Base-by-base conservation (phyloP, 2,329 filamentous ascomycete genomes). In the Xylaria polymorpha region DNA sequence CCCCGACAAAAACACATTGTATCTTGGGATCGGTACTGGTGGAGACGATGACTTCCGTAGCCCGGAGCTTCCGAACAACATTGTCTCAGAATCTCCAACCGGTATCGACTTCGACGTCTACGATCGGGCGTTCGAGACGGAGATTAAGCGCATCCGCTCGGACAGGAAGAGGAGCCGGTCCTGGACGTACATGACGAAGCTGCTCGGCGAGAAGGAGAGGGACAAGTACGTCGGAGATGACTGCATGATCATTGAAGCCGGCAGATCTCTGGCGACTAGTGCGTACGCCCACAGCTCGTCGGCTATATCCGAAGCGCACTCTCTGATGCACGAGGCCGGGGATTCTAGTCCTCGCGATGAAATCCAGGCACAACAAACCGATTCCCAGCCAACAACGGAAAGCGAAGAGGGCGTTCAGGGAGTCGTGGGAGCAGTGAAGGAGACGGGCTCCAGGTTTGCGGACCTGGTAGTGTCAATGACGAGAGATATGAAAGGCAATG, bases 21-120 rank as follows among this genome's bases (percentile, higher is more conserved):
- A 91, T 77, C 86, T 98, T 9, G 90, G 91, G 66, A 94, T 98
- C 72, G 94, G 94, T 18, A 88, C 89, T 0, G 90, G 90, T 53
- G 84, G 86, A 2, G 78, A 80, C 32, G 83, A 87, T 69, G 83
- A 83, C 20, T 84, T 84, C 73, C 48, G 61, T 4, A 62, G 57
- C 12, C 22, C 72, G 5, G 74, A 73, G 20, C 22, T 70, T 14
- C 50, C 71, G n/a, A 64, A 78, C 55, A 78, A 76, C 48, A 79
- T 91, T 4, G 90, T 97, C 48, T 93, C 92, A 37, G 94, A 97
- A 80, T 97, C 93, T 1, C 95, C 95, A 2, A 91, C 91, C 0
- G 91, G 91, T 1, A 92, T 93, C 6, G 94, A 97, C 69, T 93
- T 93, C 74, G 90, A 96, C 77, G 91, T 98, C 67, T 98, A 97